Percentiles rank a stretch among this genome's conserved stretches.
These are phyloP conservation scores for Penicillium angulare DNA, from an alignment of 495 filamentous ascomycete species.

Conservation along the genomic window DNA sequence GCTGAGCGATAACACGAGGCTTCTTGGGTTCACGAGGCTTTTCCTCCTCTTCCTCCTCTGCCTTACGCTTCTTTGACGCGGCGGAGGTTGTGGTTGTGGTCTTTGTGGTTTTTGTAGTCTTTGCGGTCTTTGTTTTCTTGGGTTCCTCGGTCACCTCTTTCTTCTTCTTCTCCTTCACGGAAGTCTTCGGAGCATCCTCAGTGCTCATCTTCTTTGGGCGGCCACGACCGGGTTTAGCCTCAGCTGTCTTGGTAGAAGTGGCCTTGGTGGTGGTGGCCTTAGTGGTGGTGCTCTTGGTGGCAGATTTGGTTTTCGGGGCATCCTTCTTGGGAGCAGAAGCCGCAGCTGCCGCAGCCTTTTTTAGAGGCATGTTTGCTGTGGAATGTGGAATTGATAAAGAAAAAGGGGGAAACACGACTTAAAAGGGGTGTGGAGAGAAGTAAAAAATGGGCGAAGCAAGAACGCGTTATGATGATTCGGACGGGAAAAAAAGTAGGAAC, in stretches of 20 bases:
- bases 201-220: constrained; percentile 19
- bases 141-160: constrained; percentile 14
- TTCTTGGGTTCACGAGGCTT: constrained; percentile 21
- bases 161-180: constrained; percentile 10
- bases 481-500: constrained; percentile 12
- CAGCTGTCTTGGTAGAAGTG: constrained; percentile 7
- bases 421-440: constrained; percentile 1
- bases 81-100: constrained; percentile 13
- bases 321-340: constrained; percentile 10
- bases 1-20: constrained; percentile 13
- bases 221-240: constrained; percentile 8
- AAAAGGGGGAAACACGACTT: neutral
- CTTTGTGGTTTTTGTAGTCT: no score
- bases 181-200: constrained; percentile 8
- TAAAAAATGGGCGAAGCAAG: constrained; percentile 3
- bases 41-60: constrained; percentile 28
- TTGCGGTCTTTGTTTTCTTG: constrained; percentile 16
- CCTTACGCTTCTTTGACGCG: constrained; percentile 42
- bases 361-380: constrained; percentile 33
- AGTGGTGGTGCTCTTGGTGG: constrained; percentile 3
- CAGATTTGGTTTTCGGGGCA: constrained; percentile 11
- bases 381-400: constrained; percentile 10
- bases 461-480: constrained; percentile 12
- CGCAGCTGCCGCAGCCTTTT: constrained; percentile 20
- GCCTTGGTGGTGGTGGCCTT: constrained; percentile 14